A percentile compares a stretch with the other conserved stretches of the same genome.
Conservation (phyloP, 192 early-diverging fungal genomes). For the Paraglomus brasilianum region DNA sequence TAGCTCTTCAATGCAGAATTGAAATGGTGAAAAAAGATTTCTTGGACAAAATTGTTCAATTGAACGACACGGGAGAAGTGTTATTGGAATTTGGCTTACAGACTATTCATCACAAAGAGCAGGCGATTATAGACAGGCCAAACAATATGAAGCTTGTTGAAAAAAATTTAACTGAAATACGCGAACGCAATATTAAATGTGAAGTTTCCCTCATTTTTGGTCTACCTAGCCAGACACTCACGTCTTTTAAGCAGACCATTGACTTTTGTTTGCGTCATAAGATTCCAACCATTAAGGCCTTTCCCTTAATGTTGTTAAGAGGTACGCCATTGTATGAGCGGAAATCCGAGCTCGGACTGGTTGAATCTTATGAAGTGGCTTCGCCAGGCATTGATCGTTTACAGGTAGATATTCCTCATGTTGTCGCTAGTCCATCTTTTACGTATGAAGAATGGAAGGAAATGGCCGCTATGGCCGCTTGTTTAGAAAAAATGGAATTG, state of each 20-base stretch:
- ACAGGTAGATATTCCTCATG: constrained; percentile 26
- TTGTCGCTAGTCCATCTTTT: constrained; percentile 27
- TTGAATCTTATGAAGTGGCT: background rate
- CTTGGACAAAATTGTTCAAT: background rate
- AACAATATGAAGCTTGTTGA: constrained; percentile 13
- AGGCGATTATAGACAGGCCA: constrained; percentile 4
- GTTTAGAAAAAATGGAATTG: no score
- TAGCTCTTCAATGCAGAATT: constrained; percentile 26
- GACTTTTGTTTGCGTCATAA: background rate
- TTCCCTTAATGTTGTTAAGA: constrained; percentile 26
- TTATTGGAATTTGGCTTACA: constrained; percentile 31
- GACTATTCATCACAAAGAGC: constrained; percentile 7
- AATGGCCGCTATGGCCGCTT: background rate
- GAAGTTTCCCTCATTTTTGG: constrained; percentile 29
- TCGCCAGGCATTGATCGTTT: constrained; percentile 17
- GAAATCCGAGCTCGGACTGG: constrained; percentile 9
- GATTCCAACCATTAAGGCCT: constrained; percentile 2
- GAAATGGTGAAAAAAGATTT: constrained; percentile 31
- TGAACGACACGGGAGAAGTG: constrained; percentile 2
- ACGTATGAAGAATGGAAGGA: constrained; percentile 21
- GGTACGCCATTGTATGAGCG: constrained; percentile 19
- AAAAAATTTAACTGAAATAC: constrained; percentile 1
- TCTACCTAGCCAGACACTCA: constrained; percentile 26
- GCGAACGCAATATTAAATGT: constrained; percentile 7
- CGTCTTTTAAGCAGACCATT: constrained; percentile 6